Evolutionary conservation across 2,329 filamentous ascomycete genomes (phyloP), one percentile per base, ranked within the genome.

Genomic region (Neonectria sp.): DNA sequence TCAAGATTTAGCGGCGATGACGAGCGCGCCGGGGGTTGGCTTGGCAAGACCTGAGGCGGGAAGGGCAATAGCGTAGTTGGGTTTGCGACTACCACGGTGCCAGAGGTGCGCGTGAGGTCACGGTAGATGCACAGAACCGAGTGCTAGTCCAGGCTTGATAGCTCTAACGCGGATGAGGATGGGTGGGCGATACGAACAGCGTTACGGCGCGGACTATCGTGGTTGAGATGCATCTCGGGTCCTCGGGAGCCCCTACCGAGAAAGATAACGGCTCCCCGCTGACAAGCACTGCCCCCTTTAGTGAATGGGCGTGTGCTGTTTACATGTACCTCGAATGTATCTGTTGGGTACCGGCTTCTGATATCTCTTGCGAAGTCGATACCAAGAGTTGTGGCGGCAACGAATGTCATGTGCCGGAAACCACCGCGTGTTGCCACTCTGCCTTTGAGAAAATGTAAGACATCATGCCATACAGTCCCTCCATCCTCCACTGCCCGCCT

Each of bases 1-100:
- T 53, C 58, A 62, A 62, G 67, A 58, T 63, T 64, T 75, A 49
- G 65, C 51, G 68, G 29, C 58, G 51, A 72, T 70, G 72, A 35
- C 65, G 67, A 74, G 51, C 60, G 60, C 31, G 31, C 29, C 27
- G 55, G 11, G 57, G 45, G 12, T 8, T n/a, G 7, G 51, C 71
- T 74, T 75, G 69, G 72, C 60, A 33, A 33, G 29, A 33, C 48
- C 27, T 17, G 13, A 31, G 27, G 17, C 48, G 48, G 48, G 48
- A 51, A 29, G 48, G 48, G n/a, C 9, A 15, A 52, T 33, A 11
- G 29, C 27, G 27, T 33, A 17, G 29, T 17, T 33, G 17, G 27
- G 3, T 25, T 46, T 25, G 21, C 2, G 21, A 21, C 21, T 21
- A 21, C 21, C 21, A 21, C 21, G 27, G 49, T 21, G 17, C 29